Percentiles rank a stretch among this genome's conserved stretches.
Conservation (phyloP, 2,329 filamentous ascomycete genomes). For the Penicillium polonicum region DNA sequence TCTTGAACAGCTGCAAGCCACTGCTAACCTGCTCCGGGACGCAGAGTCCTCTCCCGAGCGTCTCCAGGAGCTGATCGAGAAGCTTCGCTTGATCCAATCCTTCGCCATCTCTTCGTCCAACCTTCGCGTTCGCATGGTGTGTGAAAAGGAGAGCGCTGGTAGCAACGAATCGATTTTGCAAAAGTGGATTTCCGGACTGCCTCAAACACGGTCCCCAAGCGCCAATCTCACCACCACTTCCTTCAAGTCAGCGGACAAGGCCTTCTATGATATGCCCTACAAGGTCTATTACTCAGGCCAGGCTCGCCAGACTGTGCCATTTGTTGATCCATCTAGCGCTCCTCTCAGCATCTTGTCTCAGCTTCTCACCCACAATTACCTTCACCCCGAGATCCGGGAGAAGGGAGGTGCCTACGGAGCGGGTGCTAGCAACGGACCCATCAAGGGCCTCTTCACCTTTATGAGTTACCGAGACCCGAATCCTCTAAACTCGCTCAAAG, state of each 20-base stretch:
- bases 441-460: slow-evolving; percentile 87
- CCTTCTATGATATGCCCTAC: slow-evolving; percentile 92
- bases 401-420: slow-evolving; percentile 97
- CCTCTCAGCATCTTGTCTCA: slow-evolving; percentile 85
- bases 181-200: slow-evolving; percentile 66
- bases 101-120: slow-evolving; percentile 68
- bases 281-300: slow-evolving; percentile 94
- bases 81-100: slow-evolving; percentile 80
- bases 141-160: slow-evolving; percentile 69
- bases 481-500: slow-evolving; percentile 78
- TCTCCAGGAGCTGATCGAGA: slow-evolving; percentile 71
- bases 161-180: slow-evolving; percentile 70
- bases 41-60: slow-evolving; percentile 67
- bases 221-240: slow-evolving; percentile 23
- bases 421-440: slow-evolving; percentile 75
- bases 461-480: slow-evolving; percentile 98
- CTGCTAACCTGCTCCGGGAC: slow-evolving; percentile 68
- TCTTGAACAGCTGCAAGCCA: slow-evolving; percentile 84
- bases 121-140: slow-evolving; percentile 81
- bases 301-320: slow-evolving; percentile 79
- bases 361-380: slow-evolving; percentile 90
- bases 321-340: slow-evolving; percentile 71
- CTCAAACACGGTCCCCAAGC: slow-evolving; percentile 46
- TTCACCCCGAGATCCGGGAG: slow-evolving; percentile 96
- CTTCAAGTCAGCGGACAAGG: slow-evolving; percentile 55